phyloP scores from a whole-genome alignment of 2,329 filamentous ascomycete species.

The Tolypocladium cylindrosporum region DNA sequence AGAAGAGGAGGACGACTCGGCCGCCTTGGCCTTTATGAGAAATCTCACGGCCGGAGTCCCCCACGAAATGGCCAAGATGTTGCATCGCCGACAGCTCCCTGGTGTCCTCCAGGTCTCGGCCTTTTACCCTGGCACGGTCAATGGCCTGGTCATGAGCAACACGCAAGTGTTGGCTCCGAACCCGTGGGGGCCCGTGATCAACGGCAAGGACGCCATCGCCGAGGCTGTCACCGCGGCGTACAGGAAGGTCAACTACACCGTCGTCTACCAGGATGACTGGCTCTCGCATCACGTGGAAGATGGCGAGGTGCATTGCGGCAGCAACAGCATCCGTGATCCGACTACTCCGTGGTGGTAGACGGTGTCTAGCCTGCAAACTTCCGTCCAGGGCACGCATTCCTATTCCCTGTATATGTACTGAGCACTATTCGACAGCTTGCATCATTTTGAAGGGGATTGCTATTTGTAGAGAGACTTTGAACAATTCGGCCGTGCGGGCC shows the following conservation, averaged over 20 bases:
- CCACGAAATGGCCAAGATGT: background rate
- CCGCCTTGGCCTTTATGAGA: too few relatives aligned
- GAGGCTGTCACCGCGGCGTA: constrained; percentile 12
- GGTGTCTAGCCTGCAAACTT: too few relatives aligned
- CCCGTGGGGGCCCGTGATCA: constrained; percentile 16
- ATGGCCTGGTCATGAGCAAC: constrained; percentile 11
- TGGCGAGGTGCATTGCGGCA: constrained; percentile 18
- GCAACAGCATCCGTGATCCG: constrained; percentile 8
- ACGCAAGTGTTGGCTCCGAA: constrained; percentile 9
- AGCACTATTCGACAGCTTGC: too few relatives aligned
- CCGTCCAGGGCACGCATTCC: too few relatives aligned
- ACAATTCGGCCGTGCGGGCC: too few relatives aligned
- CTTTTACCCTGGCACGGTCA: constrained; percentile 11
- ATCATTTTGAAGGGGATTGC: too few relatives aligned
- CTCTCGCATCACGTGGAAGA: constrained; percentile 11
- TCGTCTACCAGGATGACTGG: constrained; percentile 17
- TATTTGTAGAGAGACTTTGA: too few relatives aligned
- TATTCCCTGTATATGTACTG: too few relatives aligned
- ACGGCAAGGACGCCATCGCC: constrained; percentile 14
- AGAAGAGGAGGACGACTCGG: too few relatives aligned
- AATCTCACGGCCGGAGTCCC: too few relatives aligned
- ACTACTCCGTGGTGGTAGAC: constrained; percentile 9
- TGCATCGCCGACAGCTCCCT: background rate
- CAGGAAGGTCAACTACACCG: constrained; percentile 7
- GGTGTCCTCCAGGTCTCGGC: constrained; percentile 1